Evolutionary conservation across 164 flowering plant genomes (phyloP), one percentile per base, ranked within the genome.

Genomic region (Santalum album): DNA sequence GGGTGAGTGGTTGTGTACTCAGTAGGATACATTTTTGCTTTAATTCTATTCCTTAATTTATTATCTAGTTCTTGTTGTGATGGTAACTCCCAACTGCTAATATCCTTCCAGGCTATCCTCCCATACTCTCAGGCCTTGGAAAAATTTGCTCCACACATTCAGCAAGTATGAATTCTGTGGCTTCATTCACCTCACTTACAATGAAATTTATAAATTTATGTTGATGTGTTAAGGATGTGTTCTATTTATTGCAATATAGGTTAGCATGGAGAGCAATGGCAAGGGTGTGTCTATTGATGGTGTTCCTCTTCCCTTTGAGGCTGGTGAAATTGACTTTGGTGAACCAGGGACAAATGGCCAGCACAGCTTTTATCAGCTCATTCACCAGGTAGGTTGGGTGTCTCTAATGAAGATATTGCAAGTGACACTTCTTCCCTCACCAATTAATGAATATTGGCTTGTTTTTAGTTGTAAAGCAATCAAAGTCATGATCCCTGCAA

Each of bases 241-340:
- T 29, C 4, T 29, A 9, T 29, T 4, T 34, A 14, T 9, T 38
- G 9, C 16, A 38, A 38, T 16, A 38, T 61, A 92, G 99, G 95
- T 92, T 51, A 92, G 99, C 83, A 92, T 92, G 99, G 99, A 92
- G 65, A 92, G 99, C 66, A 89, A 92, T 74, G 99, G 99, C 24
- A 92, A 92, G 65, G 84, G 96, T 19, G 96, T 92, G 16, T 89
- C 99, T 45, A 92, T 92, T 65, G 96, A 92, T 74, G 99, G 99
- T 40, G 71, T 76, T 19, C 81, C 71, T 19, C 96, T 89, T 68
- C 94, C 95, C 18, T 50, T 25, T 49, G 99, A 83, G 70, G 70
- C 96, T 42, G 99, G 99, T 51, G 99, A 92, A 72, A 92, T 92
- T 69, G 99, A 92, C 70, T 92, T 92, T 76, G 99, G 96, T 60